Evolutionary conservation across 139 green algal species (phyloP).

Genomic region (Marvania coccoides): DNA sequence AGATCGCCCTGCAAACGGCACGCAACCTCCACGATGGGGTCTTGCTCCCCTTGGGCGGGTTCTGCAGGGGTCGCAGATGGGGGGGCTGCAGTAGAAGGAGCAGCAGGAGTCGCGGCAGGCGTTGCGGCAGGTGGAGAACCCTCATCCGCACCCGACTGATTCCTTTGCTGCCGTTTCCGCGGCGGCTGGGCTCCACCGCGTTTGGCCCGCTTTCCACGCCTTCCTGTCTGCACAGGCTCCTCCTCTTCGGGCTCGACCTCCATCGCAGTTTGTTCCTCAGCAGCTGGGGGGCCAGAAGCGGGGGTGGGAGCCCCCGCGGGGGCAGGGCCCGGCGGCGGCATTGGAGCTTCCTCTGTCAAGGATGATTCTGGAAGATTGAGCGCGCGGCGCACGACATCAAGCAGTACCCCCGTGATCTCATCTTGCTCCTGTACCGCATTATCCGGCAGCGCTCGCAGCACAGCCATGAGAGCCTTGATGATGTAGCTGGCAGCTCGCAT

Average conservation of each 20-base stretch:
- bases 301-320: not conserved
- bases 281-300: not conserved
- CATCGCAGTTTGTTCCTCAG: not conserved
- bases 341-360: not conserved
- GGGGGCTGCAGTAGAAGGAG: not conserved
- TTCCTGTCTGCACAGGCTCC: not conserved
- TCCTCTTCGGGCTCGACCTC: not conserved
- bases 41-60: not conserved
- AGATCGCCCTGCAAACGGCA: conserved; percentile 6
- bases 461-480: conserved; percentile 57
- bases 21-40: not conserved
- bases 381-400: conserved; percentile 17
- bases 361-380: not conserved
- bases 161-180: not conserved
- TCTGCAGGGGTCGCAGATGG: not conserved
- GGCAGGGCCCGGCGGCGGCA: not conserved
- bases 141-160: not conserved
- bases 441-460: conserved; percentile 64
- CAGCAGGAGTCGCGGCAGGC: not conserved
- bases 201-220: not conserved
- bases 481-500: conserved; percentile 21
- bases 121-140: not conserved
- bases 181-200: not conserved
- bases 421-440: conserved; percentile 50
- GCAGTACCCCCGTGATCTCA: conserved; percentile 34